Base-by-base conservation (phyloP, 2,329 filamentous ascomycete genomes). In the Ilyonectria mors-panacis region DNA sequence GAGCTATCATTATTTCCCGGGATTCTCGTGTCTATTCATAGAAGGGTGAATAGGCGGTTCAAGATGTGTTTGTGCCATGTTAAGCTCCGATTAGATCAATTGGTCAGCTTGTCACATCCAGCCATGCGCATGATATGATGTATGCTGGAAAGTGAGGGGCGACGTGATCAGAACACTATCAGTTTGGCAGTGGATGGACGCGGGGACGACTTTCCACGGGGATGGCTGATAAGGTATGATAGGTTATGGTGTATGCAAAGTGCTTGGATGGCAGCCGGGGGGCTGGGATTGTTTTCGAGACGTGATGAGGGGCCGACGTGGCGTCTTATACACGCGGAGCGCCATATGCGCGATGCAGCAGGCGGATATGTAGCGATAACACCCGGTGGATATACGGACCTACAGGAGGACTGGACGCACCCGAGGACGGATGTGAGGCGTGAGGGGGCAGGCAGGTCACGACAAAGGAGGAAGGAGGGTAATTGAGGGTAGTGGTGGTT, bases 251-350 rank as follows among this genome's bases (percentile, higher is more conserved):
- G 45, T 10, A 61, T 65, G 47, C 50, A 57, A 47, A 53, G 39
- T 64, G 56, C 55, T 47, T 48, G 62, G 57, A 33, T 55, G 50
- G 37, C 39, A 42, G 59, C 42, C 17, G 47, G 33, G 50, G 44
- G 33, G 45, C 28, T 30, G 17, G 33, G 37, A 19, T 23, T 12
- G 47, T 47, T 65, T 50, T 55, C 7, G 23, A 58, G 30, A 59
- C 33, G 37, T 47, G 48, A 63, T 30, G 48, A 50, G 37, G 15
- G 23, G 26, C 21, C 35, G 39, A 58, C 57, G 58, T 62, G 64
- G 64, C 59, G 64, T 47, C 62, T 63, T 45, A 35, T 56, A 15
- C 54, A 53, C 54, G 59, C 44, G 56, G 64, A 62, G 47, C 30
- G 45, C 45, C 13, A 45, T 59, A 55, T 63, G 65, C 62, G 54